Base-by-base conservation (phyloP, 2,329 filamentous ascomycete species). In the Anisogramma anomala region DNA sequence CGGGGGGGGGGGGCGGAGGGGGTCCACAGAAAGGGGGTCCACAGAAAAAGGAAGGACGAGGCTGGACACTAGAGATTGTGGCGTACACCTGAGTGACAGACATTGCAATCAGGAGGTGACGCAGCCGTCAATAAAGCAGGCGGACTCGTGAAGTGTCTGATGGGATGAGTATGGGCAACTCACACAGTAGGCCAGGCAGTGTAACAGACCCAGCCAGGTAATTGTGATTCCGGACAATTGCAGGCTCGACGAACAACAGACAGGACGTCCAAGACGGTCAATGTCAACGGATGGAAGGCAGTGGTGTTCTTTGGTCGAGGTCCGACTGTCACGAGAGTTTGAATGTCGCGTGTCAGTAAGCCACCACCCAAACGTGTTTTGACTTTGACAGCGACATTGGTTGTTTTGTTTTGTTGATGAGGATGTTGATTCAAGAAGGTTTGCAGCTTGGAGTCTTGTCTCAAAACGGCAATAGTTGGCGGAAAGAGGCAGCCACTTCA, bases 1-100 rank as follows among this genome's bases (percentile, higher is more conserved):
- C 33, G 36, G 19, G 27, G n/a, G 27, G 7, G 13, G 13, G 26
- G 39, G 34, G 14, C 20, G 34, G 26, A 33, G 22, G 38, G 27
- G 19, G n/a, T n/a, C n/a, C n/a, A 20, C 18, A 19, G 42, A 19
- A 20, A 32, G 44, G 44, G 44, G 44, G 33, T 47, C 44, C 37
- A 40, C 41, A 38, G 42, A 40, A 44, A 46, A 26, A 41, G 41
- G 6, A 36, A 32, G 40, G 22, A 19, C 11, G 36, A 32, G 42
- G 27, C 36, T 27, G 27, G 36, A 33, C 32, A 11, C 30, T 20
- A 33, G 36, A 36, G 32, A 42, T 14, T 17, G 23, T 36, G 36
- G 41, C 34, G 38, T 15, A 22, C 19, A 14, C 3, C 13, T 14
- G 27, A 30, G 13, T 10, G 27, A 30, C 6, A 6, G 27, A 6